phyloP scores from a whole-genome alignment of 192 early-diverging fungal genomes.

The Dimargaris xerosporica region DNA sequence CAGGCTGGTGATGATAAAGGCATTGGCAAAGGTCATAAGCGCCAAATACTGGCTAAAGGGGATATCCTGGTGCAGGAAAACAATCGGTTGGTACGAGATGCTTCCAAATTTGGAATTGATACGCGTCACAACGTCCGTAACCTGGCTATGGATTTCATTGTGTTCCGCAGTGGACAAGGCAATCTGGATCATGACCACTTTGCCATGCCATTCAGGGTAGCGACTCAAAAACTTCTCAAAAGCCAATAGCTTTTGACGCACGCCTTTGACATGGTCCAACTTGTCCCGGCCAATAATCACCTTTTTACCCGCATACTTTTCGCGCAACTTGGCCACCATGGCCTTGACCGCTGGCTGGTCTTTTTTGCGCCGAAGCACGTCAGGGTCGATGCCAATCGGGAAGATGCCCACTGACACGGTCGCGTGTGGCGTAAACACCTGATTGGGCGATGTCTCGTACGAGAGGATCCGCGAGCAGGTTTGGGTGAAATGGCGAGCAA shows the following conservation, averaged over 20 bases:
- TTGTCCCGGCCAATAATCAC: slow-evolving; percentile 92
- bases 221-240: slow-evolving; percentile 78
- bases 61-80: slow-evolving; percentile 82
- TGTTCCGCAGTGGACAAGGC: slow-evolving; percentile 81
- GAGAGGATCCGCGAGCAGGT: slow-evolving; percentile 90
- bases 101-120: slow-evolving; percentile 87
- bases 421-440: slow-evolving; percentile 67
- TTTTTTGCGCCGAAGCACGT: slow-evolving; percentile 48
- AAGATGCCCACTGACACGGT: slow-evolving; percentile 75
- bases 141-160: slow-evolving; percentile 74
- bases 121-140: slow-evolving; percentile 77
- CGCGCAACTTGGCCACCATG: slow-evolving; percentile 60
- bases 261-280: slow-evolving; percentile 90
- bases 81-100: slow-evolving; percentile 80
- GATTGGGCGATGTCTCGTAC: slow-evolving; percentile 76
- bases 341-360: slow-evolving; percentile 51
- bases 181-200: slow-evolving; percentile 90
- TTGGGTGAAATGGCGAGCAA: slow-evolving; percentile 84
- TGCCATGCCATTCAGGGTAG: slow-evolving; percentile 82
- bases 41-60: slow-evolving; percentile 83
- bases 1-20: slow-evolving; percentile 78
- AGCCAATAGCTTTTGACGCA: slow-evolving; percentile 83
- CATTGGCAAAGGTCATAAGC: slow-evolving; percentile 80
- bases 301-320: slow-evolving; percentile 84
- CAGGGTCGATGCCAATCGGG: slow-evolving; percentile 92